Base-by-base conservation (phyloP, 2,329 filamentous ascomycete species). In the Leptographium procerum region DNA sequence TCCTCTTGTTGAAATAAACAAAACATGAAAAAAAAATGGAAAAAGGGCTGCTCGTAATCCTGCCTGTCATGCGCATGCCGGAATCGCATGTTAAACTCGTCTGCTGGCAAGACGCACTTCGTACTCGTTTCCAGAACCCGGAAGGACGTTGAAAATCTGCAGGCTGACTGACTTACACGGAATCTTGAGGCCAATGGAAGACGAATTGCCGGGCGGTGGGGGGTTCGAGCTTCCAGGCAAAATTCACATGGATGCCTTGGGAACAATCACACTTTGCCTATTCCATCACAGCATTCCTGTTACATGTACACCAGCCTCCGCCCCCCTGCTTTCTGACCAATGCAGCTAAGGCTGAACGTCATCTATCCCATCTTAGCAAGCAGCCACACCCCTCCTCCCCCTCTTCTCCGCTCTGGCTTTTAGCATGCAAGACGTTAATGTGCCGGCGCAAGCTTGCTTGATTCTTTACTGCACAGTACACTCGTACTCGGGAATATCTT, bases 311-410 rank as follows among this genome's bases (percentile, higher is more conserved):
- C 40, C n/a, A 19, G 14, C 52, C 31, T 22, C 16, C n/a, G 8
- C 40, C 24, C 36, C 43, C 31, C 43, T 48, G 36, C n/a, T 28
- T 14, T 33, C 48, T 24, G 14, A 19, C 53, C 53, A 56, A 59
- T 57, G 55, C 58, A 53, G 47, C 58, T 31, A 55, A 47, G 55
- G 58, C 58, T 59, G 58, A 59, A 57, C 33, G 36, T 53, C 33
- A 45, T 47, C 26, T 8, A 53, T 29, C n/a, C 36, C 54, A 22
- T 19, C 9, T 31, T 2, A n/a, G 50, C n/a, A 10, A 33, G 10
- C 31, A 33, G 31, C 31, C 31, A 33, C 31, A 33, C 31, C 31
- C 31, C 31, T 33, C 6, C 10, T 33, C 6, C 10, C 34, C 10
- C 16, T 36, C 6, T 36, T 16, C 34, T n/a, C n/a, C n/a, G n/a